A percentile compares a stretch with the other conserved stretches of the same genome.
Evolutionary conservation across 257 asterid species (phyloP).

Genomic region (Eucommia ulmoides): DNA sequence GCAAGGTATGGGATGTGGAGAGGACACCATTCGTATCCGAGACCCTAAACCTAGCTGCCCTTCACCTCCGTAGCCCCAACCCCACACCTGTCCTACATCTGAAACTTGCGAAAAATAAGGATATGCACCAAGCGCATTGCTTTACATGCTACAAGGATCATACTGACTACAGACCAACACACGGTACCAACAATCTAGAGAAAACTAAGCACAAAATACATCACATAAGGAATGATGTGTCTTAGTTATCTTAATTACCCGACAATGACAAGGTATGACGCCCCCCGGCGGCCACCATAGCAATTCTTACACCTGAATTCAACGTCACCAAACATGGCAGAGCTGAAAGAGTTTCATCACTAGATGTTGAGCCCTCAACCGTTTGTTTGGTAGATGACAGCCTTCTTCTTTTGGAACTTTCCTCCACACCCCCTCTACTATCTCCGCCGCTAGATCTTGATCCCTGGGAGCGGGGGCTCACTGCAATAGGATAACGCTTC

Average conservation of each 20-base stretch:
- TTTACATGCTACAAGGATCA: constrained; percentile 8
- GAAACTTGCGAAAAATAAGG: constrained; percentile 25
- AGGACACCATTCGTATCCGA: constrained; percentile 83
- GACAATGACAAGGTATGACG: constrained; percentile 89
- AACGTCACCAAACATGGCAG: constrained; percentile 81
- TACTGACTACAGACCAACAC: not conserved
- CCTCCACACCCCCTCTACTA: constrained; percentile 51
- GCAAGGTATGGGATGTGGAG: constrained; percentile 96
- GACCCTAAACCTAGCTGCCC: constrained; percentile 98
- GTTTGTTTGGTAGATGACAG: constrained; percentile 59
- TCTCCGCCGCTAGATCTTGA: constrained; percentile 48
- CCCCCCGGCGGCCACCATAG: constrained; percentile 91
- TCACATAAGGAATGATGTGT: not conserved
- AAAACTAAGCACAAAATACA: not conserved
- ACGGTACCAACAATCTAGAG: not conserved
- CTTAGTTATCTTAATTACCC: constrained; percentile 61
- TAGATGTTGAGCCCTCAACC: constrained; percentile 67
- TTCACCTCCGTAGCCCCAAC: constrained; percentile 99
- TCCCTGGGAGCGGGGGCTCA: constrained; percentile 72
- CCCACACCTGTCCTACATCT: constrained; percentile 99
- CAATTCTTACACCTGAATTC: constrained; percentile 67
- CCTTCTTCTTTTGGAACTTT: constrained; percentile 68
- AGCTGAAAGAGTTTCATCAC: constrained; percentile 73
- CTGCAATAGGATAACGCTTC: constrained; percentile 45
- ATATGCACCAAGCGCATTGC: constrained; percentile 15